Evolutionary conservation across 768 basidiomycete species (phyloP), one percentile per base, ranked within the genome.

Genomic region (Suillus sp.): DNA sequence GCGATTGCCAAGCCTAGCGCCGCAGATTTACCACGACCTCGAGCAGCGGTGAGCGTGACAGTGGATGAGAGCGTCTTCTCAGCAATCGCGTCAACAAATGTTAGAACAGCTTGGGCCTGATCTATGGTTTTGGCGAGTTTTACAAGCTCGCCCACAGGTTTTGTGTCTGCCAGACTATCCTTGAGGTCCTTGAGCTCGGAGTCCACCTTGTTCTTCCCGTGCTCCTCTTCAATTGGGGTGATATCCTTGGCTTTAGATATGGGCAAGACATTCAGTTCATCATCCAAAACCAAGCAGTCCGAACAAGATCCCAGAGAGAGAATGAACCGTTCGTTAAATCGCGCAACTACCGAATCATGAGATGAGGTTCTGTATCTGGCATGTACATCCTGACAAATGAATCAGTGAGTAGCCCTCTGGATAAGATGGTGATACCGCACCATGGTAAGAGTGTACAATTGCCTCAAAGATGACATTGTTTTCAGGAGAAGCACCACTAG

Each of bases 281-380:
- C 97, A 71, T 99, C 97, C 57, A 99, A 84, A 30, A 99, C 88
- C 1, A 99, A 82, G 70, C 96, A 98, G 72, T 96, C 93, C 9
- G 89, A 82, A 71, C 94, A 98, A 20, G 93, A 91, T 27, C 95
- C 95, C 22, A 99, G 87, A 22, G 97, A 99, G 20, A 99, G 85
- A 70, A 99, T 98, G 78, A 99, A 99, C 13, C 97, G 91, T 74
- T 99, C 97, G 77, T 99, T 99, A 81, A 99, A 99, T 32, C 97
- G 87, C 0, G 97, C 93, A n/a, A 89, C 81, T 35, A 96, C 91
- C 7, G 89, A 83, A 70, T 93, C 92, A 70, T 96, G 93, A 1
- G 93, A 89, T 14, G 93, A 90, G 0, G 97, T 98, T 32, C 96
- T 84, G 74, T 99, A 99, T 38, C 97, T 87, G 1, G 92, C 81